Evolutionary conservation across 345 rosid genomes (phyloP).

Genomic region (Camelina laxa): DNA sequence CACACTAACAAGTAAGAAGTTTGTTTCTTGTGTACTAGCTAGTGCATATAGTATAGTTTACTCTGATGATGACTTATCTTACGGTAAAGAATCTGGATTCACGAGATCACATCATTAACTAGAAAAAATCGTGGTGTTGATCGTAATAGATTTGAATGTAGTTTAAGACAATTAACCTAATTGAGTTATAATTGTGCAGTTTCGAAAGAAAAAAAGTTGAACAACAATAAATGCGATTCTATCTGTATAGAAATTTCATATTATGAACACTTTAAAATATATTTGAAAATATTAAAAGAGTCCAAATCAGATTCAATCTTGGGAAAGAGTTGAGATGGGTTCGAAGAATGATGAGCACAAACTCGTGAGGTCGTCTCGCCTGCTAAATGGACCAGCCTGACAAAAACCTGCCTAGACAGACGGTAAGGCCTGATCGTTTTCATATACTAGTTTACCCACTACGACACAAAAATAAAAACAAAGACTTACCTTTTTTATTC

Average conservation of each 20-base stretch:
- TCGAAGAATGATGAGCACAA: constrained; percentile 6
- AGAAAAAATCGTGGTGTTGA: background rate
- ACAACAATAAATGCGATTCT: too few relatives aligned
- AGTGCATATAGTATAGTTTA: background rate
- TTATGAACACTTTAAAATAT: background rate
- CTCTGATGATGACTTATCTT: background rate
- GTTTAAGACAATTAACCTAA: background rate
- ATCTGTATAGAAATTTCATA: constrained; percentile 6
- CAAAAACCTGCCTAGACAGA: constrained; percentile 26
- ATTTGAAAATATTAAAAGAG: constrained; percentile 10
- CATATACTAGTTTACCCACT: constrained; percentile 5
- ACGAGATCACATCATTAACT: background rate
- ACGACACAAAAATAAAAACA: background rate
- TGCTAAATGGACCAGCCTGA: constrained; percentile 32
- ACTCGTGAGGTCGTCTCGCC: background rate
- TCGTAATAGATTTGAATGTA: too few relatives aligned
- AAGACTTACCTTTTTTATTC: background rate
- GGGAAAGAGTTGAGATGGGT: background rate
- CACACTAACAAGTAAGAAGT: background rate
- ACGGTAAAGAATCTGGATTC: background rate
- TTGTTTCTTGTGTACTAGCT: background rate
- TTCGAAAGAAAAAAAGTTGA: too few relatives aligned
- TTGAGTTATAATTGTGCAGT: background rate
- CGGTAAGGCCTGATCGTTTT: constrained; percentile 10
- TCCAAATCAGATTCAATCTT: constrained; percentile 3